These are phyloP conservation scores for Oryza australiensis DNA, from an alignment of 176 grass and related monocot species.

Conservation along the genomic window DNA sequence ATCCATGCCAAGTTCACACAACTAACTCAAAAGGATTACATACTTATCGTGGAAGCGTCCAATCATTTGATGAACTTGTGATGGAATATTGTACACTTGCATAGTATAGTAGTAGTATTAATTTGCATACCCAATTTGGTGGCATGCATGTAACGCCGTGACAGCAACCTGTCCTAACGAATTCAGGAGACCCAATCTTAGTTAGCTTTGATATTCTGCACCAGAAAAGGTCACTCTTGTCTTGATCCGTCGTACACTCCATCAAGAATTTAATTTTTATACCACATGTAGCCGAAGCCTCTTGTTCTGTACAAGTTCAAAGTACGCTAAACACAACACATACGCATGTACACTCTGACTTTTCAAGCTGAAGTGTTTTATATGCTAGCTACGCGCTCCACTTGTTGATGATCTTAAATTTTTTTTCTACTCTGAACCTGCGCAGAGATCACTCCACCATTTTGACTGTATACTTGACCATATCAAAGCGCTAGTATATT, in stretches of 20 bases:
- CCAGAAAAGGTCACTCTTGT: constrained; percentile 54
- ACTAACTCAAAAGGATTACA: not conserved
- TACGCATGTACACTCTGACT: constrained; percentile 43
- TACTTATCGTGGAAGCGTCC: not conserved
- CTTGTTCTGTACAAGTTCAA: constrained; percentile 26
- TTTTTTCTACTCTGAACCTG: not conserved
- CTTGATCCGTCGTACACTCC: constrained; percentile 52
- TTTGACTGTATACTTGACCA: not conserved
- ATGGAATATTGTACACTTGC: not conserved
- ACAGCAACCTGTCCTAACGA: not conserved
- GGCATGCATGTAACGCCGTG: not conserved
- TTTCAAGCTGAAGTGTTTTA: constrained; percentile 14
- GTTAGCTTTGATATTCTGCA: not conserved
- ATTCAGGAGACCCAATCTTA: constrained; percentile 9
- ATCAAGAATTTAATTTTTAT: not conserved
- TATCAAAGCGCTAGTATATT: not conserved
- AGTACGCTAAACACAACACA: constrained; percentile 44
- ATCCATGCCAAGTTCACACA: constrained; percentile 38
- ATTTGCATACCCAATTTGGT: not conserved
- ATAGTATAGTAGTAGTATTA: not conserved
- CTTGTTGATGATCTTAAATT: constrained; percentile 11
- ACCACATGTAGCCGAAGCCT: not conserved
- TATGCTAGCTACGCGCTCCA: not conserved
- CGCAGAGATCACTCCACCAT: not conserved
- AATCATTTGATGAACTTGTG: constrained; percentile 4